Evolutionary conservation across 345 rosid species (phyloP).

Genomic region (Eucalyptus pauciflora): DNA sequence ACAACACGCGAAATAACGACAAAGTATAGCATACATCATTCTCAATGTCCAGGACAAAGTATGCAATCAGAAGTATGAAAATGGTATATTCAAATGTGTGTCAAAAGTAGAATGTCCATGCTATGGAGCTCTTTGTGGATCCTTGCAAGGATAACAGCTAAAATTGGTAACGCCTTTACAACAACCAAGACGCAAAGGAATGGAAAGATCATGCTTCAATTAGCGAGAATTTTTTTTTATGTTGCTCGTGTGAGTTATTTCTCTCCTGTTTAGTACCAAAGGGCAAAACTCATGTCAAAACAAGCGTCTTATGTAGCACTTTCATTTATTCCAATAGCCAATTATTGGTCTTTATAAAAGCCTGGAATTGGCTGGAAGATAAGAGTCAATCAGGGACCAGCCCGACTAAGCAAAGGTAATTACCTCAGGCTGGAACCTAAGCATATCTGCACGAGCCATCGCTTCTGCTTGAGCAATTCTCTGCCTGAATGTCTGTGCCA

Average conservation of each 20-base stretch:
- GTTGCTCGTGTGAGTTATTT: too few species aligned
- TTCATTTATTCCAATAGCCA: not conserved
- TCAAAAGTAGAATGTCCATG: not conserved
- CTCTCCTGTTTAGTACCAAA: not conserved
- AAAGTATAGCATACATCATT: not conserved
- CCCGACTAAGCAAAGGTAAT: not conserved
- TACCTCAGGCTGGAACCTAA: slow-evolving; percentile 98
- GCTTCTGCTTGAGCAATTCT: slow-evolving; percentile 99
- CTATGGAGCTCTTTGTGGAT: not conserved
- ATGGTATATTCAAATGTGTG: not conserved
- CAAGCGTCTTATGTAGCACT: not conserved
- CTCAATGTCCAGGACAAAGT: not conserved
- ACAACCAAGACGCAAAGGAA: not conserved
- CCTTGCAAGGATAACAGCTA: not conserved
- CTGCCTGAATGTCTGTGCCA: slow-evolving; percentile 97
- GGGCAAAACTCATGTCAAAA: not conserved
- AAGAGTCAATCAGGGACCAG: not conserved
- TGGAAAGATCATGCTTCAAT: too few species aligned
- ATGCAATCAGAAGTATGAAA: not conserved
- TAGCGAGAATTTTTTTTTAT: accelerated
- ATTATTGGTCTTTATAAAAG: not conserved
- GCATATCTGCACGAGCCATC: slow-evolving; percentile 99
- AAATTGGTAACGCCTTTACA: not conserved
- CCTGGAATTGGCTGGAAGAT: not conserved
- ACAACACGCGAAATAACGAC: not conserved